Base-by-base conservation (phyloP, 495 filamentous ascomycete species). In the Neurospora cerealis region DNA sequence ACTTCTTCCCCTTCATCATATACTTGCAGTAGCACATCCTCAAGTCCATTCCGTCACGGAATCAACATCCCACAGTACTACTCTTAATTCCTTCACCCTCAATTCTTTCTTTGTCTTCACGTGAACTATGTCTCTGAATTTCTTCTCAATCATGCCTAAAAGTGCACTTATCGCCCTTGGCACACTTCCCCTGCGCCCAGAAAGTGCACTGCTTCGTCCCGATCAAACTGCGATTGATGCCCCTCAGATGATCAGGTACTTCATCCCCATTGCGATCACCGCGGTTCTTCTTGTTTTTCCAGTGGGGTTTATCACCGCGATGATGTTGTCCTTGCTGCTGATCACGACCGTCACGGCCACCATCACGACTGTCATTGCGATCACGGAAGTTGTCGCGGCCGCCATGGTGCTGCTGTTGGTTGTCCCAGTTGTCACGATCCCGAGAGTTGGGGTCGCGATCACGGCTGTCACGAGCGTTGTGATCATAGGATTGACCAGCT, bases 161-260 rank as follows among this genome's bases (percentile, higher is more conserved):
- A 1, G 93, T 96, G 80, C 94, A 97, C 41, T 91, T 90, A 21
- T 92, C 91, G 5, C 94, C 94, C 81, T 97, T 96, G 21, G 86
- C 85, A 82, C 94, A 97, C 80, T 90, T 91, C 19, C 93, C 93
- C 73, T 92, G 87, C 7, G 87, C 84, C 85, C 87, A 97, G 81
- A 93, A 97, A 69, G 86, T 88, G 82, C 94, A 97, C 19, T 92
- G 86, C 77, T 87, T 87, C 13, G 87, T 88, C 17, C 84, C 84
- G 39, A 86, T 85, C 9, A 85, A 76, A 40, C 79, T 80, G 21
- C 80, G 81, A 44, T 86, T 85, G 71, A 85, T 85, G 0, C 79
- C 81, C 36, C 78, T 80, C 70, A 85, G 79, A 17, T 84, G 83
- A 13, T 81, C 77, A 15, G 79, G 76, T 10, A 79, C 70, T 38